Evolutionary conservation across 1,139 yeast species (phyloP), one percentile per base, ranked within the genome.

Genomic region (Yamadazyma spencermartinsiae): DNA sequence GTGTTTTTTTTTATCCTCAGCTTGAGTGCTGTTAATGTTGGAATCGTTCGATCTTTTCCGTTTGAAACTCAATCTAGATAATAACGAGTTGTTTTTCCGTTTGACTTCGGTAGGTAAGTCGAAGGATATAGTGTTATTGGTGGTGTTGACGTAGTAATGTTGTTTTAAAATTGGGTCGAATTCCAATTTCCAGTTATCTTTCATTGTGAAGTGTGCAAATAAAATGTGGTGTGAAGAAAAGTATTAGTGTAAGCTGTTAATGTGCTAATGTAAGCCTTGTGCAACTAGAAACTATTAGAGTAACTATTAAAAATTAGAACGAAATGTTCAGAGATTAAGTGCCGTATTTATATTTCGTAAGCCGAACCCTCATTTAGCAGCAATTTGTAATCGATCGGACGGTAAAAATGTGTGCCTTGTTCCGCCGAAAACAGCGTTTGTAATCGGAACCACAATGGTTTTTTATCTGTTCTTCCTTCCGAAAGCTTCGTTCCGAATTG

Each of bases 91-190:
- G 26, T 42, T 37, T 31, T 44, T 48, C 33, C 53, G 49, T 36
- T 58, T 57, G 6, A 71, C 76, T 48, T 71, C 76, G 42, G 65
- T 58, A 3, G 76, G 76, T 31, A 58, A 58, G 46, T 71, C 76
- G 45, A 68, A 71, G 13, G 68, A 52, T 11, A 67, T 55, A 3
- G 63, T 44, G 34, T 62, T 60, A 36, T 64, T 68, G 20, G 45
- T 42, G 13, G 57, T 48, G 49, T 69, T 65, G 23, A 60, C 42
- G 44, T 66, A 71, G 51, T 70, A 70, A 44, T 65, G 56, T 47
- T 68, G 71, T 31, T 65, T 55, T 37, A 71, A 54, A 16, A 55
- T 51, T 3, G 52, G 42, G 46, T 71, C 76, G 48, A 52, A 71
- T 37, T 51, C 51, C 28, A 58, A 40, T 38, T 53, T 55, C 61